Base-by-base conservation (phyloP, 495 filamentous ascomycete species). In the Corynascus novoguineensis region DNA sequence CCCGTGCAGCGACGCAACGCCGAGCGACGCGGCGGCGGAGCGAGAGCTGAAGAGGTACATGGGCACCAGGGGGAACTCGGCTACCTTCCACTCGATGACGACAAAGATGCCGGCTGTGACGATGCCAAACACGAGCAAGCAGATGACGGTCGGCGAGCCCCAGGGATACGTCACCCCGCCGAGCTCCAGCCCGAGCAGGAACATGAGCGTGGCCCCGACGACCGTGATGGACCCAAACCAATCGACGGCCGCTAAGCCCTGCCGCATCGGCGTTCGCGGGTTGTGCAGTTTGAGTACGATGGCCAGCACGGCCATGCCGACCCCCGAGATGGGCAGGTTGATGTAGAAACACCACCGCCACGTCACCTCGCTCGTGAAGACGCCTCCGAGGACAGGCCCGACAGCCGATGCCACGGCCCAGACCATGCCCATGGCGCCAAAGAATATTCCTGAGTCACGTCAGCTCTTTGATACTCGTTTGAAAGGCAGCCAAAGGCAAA, bases 91-190 rank as follows among this genome's bases (percentile, higher is more conserved):
- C 66, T 95, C 89, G 64, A 83, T 77, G 1, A 88, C 17, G 63
- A 82, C 71, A 65, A 91, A 93, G 27, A 88, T 53, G 6, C 60
- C 73, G 50, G 81, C 78, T n/a, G 78, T 78, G 11, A 85, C 32
- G 25, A 85, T 38, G 9, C 91, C 90, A 61, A 92, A 90, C 28
- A 93, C 72, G 56, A 95, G 79, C 21, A 93, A 74, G 69, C 88
- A 90, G 52, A 95, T 78, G 41, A 93, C 87, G 0, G 78, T 85
- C 0, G 86, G 71, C 0, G 89, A 92, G 52, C 62, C 63, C 90
- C 90, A 96, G 15, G 89, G 86, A 57, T 80, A 79, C n/a, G 75
- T 77, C 32, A 87, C 77, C 19, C 91, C 91, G 47, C 89, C 89
- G 55, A 86, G 86, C 63, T 90, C 84, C 12, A 95, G 78, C 10